Percentiles rank a stretch among this genome's conserved stretches.
These are phyloP conservation scores for Detonula confervacea DNA, from an alignment of 352 stramenopile genomes.

Conservation along the genomic window DNA sequence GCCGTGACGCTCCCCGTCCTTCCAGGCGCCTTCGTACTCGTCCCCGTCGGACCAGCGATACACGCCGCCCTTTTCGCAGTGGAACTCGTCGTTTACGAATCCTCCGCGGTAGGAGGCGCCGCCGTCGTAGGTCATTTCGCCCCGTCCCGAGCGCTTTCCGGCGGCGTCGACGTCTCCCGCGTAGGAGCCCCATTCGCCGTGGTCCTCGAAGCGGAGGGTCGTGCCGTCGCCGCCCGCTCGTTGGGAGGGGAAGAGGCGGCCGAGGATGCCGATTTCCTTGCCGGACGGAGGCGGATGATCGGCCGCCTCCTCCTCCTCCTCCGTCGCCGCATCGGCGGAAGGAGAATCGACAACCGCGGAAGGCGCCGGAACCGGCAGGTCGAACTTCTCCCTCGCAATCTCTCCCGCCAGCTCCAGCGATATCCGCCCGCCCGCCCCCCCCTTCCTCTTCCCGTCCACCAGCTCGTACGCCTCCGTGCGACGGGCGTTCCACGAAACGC, in stretches of 20 bases:
- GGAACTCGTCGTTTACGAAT: slow-evolving; percentile 33
- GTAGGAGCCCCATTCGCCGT: slow-evolving; percentile 26
- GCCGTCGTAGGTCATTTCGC: slow-evolving; percentile 33
- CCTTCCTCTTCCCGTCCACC: slow-evolving; percentile 1
- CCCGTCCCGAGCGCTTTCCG: slow-evolving; percentile 13
- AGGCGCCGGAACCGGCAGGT: too few species aligned
- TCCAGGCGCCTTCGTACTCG: slow-evolving; percentile 34
- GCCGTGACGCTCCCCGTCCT: slow-evolving; percentile 37
- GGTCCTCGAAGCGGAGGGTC: slow-evolving; percentile 8
- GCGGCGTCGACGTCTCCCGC: slow-evolving; percentile 7
- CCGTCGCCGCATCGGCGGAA: too few species aligned
- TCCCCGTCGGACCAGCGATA: slow-evolving; percentile 35
- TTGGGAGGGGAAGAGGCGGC: slow-evolving; percentile 1
- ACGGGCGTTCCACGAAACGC: slow-evolving; percentile 26
- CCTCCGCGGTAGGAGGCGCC: slow-evolving; percentile 15
- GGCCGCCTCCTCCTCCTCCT: too few species aligned
- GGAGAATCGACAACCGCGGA: too few species aligned
- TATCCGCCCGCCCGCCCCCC: too few species aligned
- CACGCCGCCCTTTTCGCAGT: slow-evolving; percentile 17
- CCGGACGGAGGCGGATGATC: too few species aligned
- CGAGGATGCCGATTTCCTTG: too few species aligned
- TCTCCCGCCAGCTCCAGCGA: slow-evolving; percentile 12
- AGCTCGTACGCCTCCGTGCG: not conserved
- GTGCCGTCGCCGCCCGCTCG: slow-evolving; percentile 3
- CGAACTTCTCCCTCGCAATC: slow-evolving; percentile 8